Percentiles rank a stretch among this genome's conserved stretches.
These are phyloP conservation scores for Lactifluus rugatus DNA, from an alignment of 768 basidiomycete genomes.

Conservation along the genomic window DNA sequence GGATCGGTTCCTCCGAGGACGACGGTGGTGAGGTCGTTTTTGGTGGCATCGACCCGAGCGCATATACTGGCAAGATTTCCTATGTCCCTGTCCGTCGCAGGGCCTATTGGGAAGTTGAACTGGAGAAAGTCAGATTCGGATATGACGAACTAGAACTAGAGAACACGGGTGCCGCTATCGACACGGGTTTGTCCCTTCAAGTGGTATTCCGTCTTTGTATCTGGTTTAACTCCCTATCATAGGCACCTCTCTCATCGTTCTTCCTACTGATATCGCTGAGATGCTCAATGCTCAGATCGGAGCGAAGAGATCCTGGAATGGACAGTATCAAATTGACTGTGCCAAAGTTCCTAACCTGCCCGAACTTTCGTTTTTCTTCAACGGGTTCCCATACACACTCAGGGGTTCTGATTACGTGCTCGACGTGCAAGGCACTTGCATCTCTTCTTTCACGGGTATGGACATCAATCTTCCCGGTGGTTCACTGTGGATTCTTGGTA, in stretches of 20 bases:
- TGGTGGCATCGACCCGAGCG: slow-evolving; percentile 72
- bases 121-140: slow-evolving; percentile 79
- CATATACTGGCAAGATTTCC: slow-evolving; percentile 69
- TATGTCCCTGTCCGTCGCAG: slow-evolving; percentile 91
- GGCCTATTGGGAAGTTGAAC: slow-evolving; percentile 98
- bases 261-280: slow-evolving; percentile 92
- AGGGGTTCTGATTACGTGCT: slow-evolving; percentile 84
- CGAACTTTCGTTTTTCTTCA: slow-evolving; percentile 74
- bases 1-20: slow-evolving; percentile 72
- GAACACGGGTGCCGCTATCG: slow-evolving; percentile 88
- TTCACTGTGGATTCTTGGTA: slow-evolving; percentile 85
- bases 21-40: slow-evolving; percentile 90
- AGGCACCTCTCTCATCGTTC: slow-evolving; percentile 90
- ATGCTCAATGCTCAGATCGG: slow-evolving; percentile 96
- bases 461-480: slow-evolving; percentile 74
- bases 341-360: slow-evolving; percentile 76
- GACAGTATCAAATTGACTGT: slow-evolving; percentile 90
- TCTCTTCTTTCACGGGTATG: slow-evolving; percentile 86
- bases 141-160: slow-evolving; percentile 83
- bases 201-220: background rate
- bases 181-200: slow-evolving; percentile 50
- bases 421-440: slow-evolving; percentile 84
- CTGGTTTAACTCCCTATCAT: background rate
- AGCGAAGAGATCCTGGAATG: slow-evolving; percentile 90
- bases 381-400: slow-evolving; percentile 69